Evolutionary conservation across 1,139 yeast genomes (phyloP).

Genomic region (Candida tetrigidarum): DNA sequence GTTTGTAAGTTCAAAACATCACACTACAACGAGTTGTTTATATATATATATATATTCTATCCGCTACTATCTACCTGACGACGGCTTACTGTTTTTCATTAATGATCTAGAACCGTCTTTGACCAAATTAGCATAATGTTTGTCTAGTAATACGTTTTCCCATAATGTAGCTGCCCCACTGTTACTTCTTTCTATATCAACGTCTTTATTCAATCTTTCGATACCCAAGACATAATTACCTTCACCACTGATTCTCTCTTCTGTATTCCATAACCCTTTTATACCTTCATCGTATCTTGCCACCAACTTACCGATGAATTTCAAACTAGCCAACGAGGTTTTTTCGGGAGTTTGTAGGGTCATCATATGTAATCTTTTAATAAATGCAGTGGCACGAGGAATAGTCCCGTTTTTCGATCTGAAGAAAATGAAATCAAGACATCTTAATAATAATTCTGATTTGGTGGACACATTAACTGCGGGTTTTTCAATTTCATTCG

Average conservation of each 20-base stretch:
- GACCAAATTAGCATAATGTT: conserved; percentile 85
- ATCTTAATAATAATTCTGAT: conserved; percentile 77
- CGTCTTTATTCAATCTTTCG: conserved; percentile 48
- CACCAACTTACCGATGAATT: conserved; percentile 76
- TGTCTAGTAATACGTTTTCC: conserved; percentile 79
- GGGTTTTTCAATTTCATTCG: conserved; percentile 52
- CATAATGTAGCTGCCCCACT: conserved; percentile 89
- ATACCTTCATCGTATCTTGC: conserved; percentile 68
- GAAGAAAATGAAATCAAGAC: conserved; percentile 82
- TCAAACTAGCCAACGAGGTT: conserved; percentile 75
- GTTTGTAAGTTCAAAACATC: too few species aligned
- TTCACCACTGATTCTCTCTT: conserved; percentile 70
- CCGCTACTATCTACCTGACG: conserved; percentile 2
- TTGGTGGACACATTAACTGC: conserved; percentile 88
- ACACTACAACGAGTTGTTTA: background rate
- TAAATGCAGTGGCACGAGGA: conserved; percentile 78
- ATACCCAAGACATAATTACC: conserved; percentile 75
- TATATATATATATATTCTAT: too few species aligned
- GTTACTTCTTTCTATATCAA: conserved; percentile 75
- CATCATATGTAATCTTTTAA: conserved; percentile 73
- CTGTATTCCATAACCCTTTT: conserved; percentile 80
- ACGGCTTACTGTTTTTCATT: conserved; percentile 41
- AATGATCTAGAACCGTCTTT: conserved; percentile 53
- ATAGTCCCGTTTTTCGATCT: conserved; percentile 73
- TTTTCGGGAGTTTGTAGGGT: conserved; percentile 85